These are phyloP conservation scores for Fusarium armeniacum DNA, from an alignment of 2,329 filamentous ascomycete genomes.

Conservation along the genomic window DNA sequence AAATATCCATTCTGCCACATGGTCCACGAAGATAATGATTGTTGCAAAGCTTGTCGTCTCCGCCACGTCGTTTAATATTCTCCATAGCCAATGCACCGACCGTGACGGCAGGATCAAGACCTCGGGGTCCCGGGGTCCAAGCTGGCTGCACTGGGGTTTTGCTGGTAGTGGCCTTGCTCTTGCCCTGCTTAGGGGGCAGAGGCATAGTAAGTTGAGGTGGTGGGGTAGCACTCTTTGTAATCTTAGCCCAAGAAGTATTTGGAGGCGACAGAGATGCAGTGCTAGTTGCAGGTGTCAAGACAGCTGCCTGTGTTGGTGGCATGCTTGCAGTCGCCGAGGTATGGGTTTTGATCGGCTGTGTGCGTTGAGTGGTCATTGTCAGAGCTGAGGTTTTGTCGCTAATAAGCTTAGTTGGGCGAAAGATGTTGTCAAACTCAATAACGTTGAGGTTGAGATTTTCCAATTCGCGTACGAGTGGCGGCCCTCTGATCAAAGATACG, in stretches of 20 bases:
- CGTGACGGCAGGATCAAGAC: constrained; percentile 66
- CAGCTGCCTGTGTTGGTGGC: constrained; percentile 21
- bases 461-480: constrained; percentile 65
- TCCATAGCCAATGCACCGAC: constrained; percentile 65
- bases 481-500: constrained; percentile 68
- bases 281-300: constrained; percentile 48
- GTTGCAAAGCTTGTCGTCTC: constrained; percentile 71
- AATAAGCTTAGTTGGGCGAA: constrained; percentile 67
- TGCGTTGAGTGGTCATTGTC: constrained; percentile 4
- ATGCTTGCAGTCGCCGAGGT: constrained; percentile 29
- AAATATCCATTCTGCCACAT: constrained; percentile 68
- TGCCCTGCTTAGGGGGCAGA: constrained; percentile 52
- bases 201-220: constrained; percentile 59
- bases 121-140: constrained; percentile 69
- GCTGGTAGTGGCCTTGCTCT: constrained; percentile 39
- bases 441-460: constrained; percentile 62
- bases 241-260: constrained; percentile 53
- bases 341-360: constrained; percentile 14
- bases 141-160: constrained; percentile 49
- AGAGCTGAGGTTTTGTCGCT: constrained; percentile 49
- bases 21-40: constrained; percentile 71
- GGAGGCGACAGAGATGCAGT: constrained; percentile 45
- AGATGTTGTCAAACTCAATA: constrained; percentile 63
- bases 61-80: constrained; percentile 68
- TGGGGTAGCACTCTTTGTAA: constrained; percentile 59